These are phyloP conservation scores for Alternaria metachromatica DNA, from an alignment of 2,329 filamentous ascomycete genomes.

Conservation along the genomic window DNA sequence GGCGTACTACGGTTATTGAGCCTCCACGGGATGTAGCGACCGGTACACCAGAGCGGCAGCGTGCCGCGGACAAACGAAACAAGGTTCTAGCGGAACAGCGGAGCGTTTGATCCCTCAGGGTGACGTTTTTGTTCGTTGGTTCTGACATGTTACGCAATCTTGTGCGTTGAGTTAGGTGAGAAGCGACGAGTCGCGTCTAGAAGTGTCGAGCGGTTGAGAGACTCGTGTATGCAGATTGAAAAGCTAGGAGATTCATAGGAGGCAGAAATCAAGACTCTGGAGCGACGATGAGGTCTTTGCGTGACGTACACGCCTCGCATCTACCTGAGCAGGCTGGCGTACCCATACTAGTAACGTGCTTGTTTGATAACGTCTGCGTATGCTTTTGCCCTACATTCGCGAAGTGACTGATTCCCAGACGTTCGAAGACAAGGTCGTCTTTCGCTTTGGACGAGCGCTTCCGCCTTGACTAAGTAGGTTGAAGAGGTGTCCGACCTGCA, in stretches of 20 bases:
- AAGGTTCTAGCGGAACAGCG: neutral
- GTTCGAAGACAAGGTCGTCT: no score
- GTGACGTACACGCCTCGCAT: neutral
- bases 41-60: neutral
- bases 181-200: neutral
- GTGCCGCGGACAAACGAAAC: neutral
- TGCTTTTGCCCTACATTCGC: neutral
- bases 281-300: neutral
- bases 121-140: neutral
- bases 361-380: neutral
- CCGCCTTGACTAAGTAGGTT: neutral
- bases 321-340: neutral
- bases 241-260: neutral
- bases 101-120: neutral
- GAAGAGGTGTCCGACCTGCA: neutral
- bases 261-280: neutral
- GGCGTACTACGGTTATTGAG: neutral
- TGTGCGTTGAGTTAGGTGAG: neutral
- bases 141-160: neutral
- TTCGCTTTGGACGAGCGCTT: neutral
- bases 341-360: neutral
- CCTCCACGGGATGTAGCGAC: neutral
- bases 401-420: neutral
- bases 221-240: neutral
- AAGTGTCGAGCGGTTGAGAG: neutral